phyloP scores from a whole-genome alignment of 2,329 filamentous ascomycete species.

The Rhynchosporium graminicola region DNA sequence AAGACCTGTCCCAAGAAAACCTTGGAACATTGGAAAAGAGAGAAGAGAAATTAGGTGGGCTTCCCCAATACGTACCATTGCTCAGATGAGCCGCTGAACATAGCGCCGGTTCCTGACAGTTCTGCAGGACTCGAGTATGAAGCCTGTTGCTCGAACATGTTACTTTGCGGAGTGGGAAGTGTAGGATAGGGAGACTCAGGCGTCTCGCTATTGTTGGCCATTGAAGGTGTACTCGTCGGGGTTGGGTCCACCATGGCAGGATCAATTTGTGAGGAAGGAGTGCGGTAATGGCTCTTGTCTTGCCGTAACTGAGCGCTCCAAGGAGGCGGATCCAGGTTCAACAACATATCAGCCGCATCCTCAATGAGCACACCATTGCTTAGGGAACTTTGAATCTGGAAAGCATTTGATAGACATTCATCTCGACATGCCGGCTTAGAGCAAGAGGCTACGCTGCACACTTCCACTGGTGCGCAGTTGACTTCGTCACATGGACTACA shows the following conservation, averaged over 20 bases:
- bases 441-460: slow-evolving; percentile 30
- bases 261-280: background rate
- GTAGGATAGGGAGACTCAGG: slow-evolving; percentile 23
- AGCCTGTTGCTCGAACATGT: slow-evolving; percentile 14
- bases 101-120: slow-evolving; percentile 29
- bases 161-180: slow-evolving; percentile 21
- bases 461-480: slow-evolving; percentile 27
- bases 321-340: slow-evolving; percentile 16
- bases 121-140: slow-evolving; percentile 15
- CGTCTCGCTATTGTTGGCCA: slow-evolving; percentile 26
- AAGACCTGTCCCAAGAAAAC: too few relatives aligned
- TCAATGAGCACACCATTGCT: slow-evolving; percentile 6
- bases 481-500: slow-evolving; percentile 29
- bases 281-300: slow-evolving; percentile 7
- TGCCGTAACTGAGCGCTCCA: slow-evolving; percentile 13
- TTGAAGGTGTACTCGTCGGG: slow-evolving; percentile 29
- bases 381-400: slow-evolving; percentile 21
- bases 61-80: slow-evolving; percentile 7
- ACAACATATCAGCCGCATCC: slow-evolving; percentile 11
- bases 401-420: slow-evolving; percentile 25
- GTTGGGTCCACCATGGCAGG: slow-evolving; percentile 17
- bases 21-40: too few relatives aligned
- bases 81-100: slow-evolving; percentile 21
- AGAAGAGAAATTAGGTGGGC: too few relatives aligned
- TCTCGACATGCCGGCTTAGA: slow-evolving; percentile 30